Evolutionary conservation across 2,329 filamentous ascomycete species (phyloP).

Genomic region (Blastomyces gilchristii): DNA sequence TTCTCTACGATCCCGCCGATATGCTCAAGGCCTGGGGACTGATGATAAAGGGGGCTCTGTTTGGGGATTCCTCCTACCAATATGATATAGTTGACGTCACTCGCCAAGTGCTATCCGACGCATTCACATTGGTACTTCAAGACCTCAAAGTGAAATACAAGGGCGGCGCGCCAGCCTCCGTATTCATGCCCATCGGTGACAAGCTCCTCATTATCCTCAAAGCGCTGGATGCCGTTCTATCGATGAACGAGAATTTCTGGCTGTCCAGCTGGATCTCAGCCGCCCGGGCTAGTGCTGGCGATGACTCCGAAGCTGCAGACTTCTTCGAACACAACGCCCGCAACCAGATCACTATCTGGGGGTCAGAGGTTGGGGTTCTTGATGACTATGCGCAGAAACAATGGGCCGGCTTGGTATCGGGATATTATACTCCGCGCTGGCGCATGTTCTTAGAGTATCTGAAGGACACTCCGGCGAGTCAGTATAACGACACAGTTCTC

Average conservation of each 20-base stretch:
- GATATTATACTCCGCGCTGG: background rate
- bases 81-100: background rate
- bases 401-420: background rate
- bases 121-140: background rate
- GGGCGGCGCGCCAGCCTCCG: background rate
- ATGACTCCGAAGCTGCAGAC: background rate
- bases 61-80: background rate
- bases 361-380: background rate
- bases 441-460: background rate
- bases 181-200: background rate
- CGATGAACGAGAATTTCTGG: background rate
- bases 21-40: background rate
- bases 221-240: background rate
- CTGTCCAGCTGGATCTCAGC: background rate
- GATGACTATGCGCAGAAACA: background rate
- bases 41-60: background rate
- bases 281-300: background rate
- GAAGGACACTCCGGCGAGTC: background rate
- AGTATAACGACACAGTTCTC: background rate
- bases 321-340: background rate
- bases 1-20: background rate
- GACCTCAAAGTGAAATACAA: background rate
- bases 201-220: background rate
- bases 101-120: slow-evolving; percentile 23
- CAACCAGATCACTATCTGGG: background rate